Conservation (phyloP, 805 yeast species). For the Myxozyma vanderwaltii region DNA sequence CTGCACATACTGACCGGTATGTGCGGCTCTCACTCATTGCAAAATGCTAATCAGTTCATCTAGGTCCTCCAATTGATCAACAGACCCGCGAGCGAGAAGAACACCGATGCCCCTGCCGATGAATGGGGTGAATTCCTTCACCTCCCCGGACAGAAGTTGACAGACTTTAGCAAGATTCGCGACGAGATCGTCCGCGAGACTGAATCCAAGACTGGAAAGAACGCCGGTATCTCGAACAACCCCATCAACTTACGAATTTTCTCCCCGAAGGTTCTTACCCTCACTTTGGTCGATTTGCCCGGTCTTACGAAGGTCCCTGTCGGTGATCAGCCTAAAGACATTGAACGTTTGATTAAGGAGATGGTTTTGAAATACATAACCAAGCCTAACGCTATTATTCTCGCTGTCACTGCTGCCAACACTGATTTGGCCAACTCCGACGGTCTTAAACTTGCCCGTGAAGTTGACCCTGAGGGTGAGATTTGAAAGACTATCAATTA, state of each 20-base stretch:
- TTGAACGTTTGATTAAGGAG: constrained; percentile 90
- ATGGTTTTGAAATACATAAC: constrained; percentile 91
- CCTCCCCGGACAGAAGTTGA: constrained; percentile 82
- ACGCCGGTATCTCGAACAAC: constrained; percentile 82
- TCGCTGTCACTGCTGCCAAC: constrained; percentile 94
- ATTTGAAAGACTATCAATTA: not conserved
- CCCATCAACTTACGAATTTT: constrained; percentile 92
- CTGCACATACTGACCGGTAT: not conserved
- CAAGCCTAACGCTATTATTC: constrained; percentile 90
- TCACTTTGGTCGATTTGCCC: constrained; percentile 94
- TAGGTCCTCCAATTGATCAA: constrained; percentile 68
- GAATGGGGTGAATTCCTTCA: constrained; percentile 99
- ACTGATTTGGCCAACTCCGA: constrained; percentile 97
- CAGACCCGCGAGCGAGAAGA: constrained; percentile 47
- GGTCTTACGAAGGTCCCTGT: constrained; percentile 98
- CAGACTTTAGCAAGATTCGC: constrained; percentile 85
- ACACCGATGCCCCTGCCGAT: constrained; percentile 38
- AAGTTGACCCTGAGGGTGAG: constrained; percentile 92
- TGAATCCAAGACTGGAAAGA: constrained; percentile 70
- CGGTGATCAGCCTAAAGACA: constrained; percentile 98
- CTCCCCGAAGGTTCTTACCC: constrained; percentile 90
- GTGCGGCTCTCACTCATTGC: not conserved
- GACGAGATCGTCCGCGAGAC: constrained; percentile 90
- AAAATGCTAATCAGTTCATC: not conserved
- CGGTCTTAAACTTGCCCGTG: constrained; percentile 93